Percentiles rank a stretch among this genome's conserved stretches.
Evolutionary conservation across 1,284 basidiomycete genomes (phyloP).

Genomic region (Ganoderma multipileum): DNA sequence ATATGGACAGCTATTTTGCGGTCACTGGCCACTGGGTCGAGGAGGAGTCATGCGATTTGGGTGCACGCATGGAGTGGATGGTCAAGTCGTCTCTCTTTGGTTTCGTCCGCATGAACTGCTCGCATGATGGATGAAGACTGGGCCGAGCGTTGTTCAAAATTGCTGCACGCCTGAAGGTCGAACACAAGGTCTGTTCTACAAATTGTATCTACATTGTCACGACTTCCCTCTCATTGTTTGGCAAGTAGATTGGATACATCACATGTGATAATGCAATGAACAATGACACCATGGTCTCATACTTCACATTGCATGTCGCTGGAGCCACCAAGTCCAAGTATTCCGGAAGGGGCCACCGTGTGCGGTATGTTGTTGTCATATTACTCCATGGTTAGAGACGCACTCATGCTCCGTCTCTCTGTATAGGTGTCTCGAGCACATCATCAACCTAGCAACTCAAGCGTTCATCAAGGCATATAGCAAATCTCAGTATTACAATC

Average conservation of each 20-base stretch:
- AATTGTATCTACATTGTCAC: too few species aligned
- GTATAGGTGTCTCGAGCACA: conserved; percentile 24
- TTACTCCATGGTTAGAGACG: neutral
- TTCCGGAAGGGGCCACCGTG: neutral
- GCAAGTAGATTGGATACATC: conserved; percentile 39
- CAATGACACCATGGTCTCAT: conserved; percentile 42
- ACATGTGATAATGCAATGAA: conserved; percentile 46
- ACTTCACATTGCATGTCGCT: conserved; percentile 28
- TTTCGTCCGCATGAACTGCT: neutral
- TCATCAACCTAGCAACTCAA: conserved; percentile 23
- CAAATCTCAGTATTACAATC: conserved; percentile 19
- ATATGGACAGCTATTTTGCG: conserved; percentile 45
- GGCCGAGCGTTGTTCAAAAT: neutral
- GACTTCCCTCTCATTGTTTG: too few species aligned
- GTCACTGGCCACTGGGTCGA: conserved; percentile 48
- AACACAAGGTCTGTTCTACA: conserved; percentile 7
- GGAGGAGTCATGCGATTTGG: conserved; percentile 18
- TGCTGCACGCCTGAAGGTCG: conserved; percentile 19
- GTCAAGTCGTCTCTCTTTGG: neutral
- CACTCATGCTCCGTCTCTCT: neutral
- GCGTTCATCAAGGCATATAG: conserved; percentile 15
- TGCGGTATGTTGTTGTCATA: neutral
- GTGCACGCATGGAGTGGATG: neutral
- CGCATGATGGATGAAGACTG: neutral
- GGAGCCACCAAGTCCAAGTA: neutral